Percentiles rank a stretch among this genome's conserved stretches.
Evolutionary conservation across 495 filamentous ascomycete genomes (phyloP).

Genomic region (Trichoderma erinaceum): DNA sequence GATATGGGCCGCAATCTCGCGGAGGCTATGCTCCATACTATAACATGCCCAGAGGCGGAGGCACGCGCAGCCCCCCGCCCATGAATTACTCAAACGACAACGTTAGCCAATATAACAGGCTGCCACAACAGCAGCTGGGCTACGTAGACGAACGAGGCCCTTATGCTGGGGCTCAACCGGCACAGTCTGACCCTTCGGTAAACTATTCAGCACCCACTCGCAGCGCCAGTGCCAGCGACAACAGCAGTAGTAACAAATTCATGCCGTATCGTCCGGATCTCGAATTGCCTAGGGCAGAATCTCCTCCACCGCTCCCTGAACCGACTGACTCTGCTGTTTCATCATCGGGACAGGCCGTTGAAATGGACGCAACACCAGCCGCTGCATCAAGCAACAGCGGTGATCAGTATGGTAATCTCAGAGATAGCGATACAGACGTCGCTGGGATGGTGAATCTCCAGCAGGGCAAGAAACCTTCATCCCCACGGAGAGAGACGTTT

Average conservation of each 20-base stretch:
- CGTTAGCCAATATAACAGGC: conserved; percentile 44
- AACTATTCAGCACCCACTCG: neutral
- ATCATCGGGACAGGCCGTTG: conserved; percentile 66
- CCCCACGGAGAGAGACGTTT: conserved; percentile 29
- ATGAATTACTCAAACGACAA: conserved; percentile 56
- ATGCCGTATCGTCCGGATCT: conserved; percentile 38
- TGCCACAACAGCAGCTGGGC: conserved; percentile 41
- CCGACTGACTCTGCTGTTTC: conserved; percentile 34
- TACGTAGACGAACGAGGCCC: conserved; percentile 31
- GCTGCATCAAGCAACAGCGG: conserved; percentile 32
- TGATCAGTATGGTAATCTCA: conserved; percentile 45
- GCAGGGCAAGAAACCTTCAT: conserved; percentile 42
- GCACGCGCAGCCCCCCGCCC: conserved; percentile 34
- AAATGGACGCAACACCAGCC: conserved; percentile 68
- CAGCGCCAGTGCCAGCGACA: neutral
- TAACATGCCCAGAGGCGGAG: conserved; percentile 20
- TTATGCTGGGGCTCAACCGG: conserved; percentile 18
- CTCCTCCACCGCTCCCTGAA: conserved; percentile 58
- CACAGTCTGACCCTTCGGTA: neutral
- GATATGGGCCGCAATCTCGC: conserved; percentile 38
- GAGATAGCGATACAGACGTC: conserved; percentile 63
- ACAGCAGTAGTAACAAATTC: conserved; percentile 25
- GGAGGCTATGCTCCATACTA: conserved; percentile 33
- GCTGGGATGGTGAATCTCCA: conserved; percentile 64
- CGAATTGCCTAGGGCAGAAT: conserved; percentile 48